Conservation (phyloP, 2,329 filamentous ascomycete species). For the Clarireedia monteithiana region DNA sequence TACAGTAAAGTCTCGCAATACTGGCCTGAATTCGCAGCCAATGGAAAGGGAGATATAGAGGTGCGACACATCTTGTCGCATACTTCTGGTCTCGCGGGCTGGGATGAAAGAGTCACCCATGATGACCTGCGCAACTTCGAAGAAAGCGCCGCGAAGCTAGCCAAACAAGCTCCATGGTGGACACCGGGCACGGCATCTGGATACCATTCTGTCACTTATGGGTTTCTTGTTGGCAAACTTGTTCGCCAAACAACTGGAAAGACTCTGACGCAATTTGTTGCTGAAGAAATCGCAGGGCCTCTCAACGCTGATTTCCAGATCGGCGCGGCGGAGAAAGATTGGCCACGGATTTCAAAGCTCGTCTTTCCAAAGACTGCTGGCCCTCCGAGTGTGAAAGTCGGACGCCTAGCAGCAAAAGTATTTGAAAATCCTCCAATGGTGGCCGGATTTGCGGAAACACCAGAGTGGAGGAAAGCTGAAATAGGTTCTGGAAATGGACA, state of each 20-base stretch:
- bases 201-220: constrained; percentile 36
- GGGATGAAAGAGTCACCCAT: neutral
- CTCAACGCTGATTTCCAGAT: constrained; percentile 10
- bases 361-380: no score
- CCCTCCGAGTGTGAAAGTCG: constrained; percentile 1
- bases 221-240: constrained; percentile 37
- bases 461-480: constrained; percentile 31
- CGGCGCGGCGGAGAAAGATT: constrained; percentile 2
- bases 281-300: constrained; percentile 1
- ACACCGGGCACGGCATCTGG: constrained; percentile 35
- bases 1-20: neutral
- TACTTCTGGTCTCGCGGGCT: neutral
- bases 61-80: neutral
- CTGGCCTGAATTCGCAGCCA: neutral
- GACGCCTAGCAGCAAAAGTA: neutral
- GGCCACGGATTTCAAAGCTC: neutral
- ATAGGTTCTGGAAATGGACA: constrained; percentile 39
- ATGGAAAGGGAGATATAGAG: neutral
- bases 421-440: constrained; percentile 1
- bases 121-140: neutral
- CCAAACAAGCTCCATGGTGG: constrained; percentile 37
- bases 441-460: neutral
- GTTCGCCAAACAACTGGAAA: constrained; percentile 35
- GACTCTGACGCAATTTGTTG: constrained; percentile 36
- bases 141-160: constrained; percentile 20